A percentile compares a stretch with the other conserved stretches of the same genome.
Conservation (phyloP, 257 asterid species). For the Primulina eburnea region DNA sequence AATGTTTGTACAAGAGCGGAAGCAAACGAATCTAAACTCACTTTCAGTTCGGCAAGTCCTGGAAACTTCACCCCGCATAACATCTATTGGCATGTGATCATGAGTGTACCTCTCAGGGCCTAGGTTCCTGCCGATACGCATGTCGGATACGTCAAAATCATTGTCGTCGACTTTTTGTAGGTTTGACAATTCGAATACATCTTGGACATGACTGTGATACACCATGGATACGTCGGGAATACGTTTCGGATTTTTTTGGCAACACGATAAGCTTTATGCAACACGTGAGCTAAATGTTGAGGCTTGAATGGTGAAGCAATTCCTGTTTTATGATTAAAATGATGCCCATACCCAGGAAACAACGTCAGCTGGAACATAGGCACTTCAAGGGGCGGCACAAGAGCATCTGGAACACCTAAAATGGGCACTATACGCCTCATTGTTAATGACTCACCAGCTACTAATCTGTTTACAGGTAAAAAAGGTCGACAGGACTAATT, state of each 20-base stretch:
- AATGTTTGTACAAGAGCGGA: conserved; percentile 7
- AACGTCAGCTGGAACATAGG: conserved; percentile 67
- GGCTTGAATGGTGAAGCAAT: conserved; percentile 3
- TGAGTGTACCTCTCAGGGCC: conserved; percentile 70
- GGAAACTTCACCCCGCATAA: conserved; percentile 86
- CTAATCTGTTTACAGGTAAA: conserved; percentile 50
- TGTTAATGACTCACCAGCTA: conserved; percentile 76
- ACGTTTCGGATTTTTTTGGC: no score
- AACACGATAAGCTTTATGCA: conserved; percentile 16
- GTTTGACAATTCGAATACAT: no score
- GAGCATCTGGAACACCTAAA: conserved; percentile 96
- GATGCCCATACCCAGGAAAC: conserved; percentile 69
- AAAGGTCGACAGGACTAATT: conserved; percentile 18
- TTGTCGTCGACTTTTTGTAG: no score
- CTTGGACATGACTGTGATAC: no score
- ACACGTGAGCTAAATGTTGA: conserved; percentile 11
- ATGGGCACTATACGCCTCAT: conserved; percentile 82
- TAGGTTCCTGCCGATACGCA: no score
- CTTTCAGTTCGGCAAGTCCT: conserved; percentile 63
- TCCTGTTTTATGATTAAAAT: not conserved
- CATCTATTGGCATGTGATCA: conserved; percentile 81
- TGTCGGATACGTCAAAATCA: no score
- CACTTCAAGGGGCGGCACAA: conserved; percentile 84
- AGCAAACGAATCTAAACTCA: conserved; percentile 17
- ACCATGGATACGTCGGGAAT: no score